Evolutionary conservation across 1,284 basidiomycete genomes (phyloP).

Genomic region (Leccinum fallax): DNA sequence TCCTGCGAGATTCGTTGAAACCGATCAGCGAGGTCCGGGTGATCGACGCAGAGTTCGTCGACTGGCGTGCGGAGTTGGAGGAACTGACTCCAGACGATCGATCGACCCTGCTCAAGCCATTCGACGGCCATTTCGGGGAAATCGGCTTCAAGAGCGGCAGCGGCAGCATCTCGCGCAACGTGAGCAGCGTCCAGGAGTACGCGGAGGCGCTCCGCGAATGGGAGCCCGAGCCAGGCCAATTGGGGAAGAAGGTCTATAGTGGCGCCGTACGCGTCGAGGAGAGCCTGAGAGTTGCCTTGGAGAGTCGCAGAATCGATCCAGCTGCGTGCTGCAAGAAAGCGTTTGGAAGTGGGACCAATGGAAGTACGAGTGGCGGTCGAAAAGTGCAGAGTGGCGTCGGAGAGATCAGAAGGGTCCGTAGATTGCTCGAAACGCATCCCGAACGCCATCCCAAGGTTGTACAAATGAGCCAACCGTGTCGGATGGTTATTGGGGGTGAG

Average conservation of each 20-base stretch:
- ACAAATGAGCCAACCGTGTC: background rate
- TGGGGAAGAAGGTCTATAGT: conserved; percentile 3
- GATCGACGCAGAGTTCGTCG: background rate
- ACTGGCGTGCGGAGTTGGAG: background rate
- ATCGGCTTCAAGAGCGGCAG: background rate
- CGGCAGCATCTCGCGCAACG: background rate
- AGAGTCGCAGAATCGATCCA: background rate
- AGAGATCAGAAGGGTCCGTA: background rate
- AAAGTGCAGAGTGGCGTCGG: background rate
- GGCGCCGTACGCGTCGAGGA: background rate
- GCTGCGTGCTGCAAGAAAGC: background rate
- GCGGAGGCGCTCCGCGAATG: conserved; percentile 1
- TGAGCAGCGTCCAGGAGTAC: background rate
- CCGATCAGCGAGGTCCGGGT: background rate
- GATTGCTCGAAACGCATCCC: background rate
- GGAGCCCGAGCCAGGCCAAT: conserved; percentile 7
- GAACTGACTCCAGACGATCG: background rate
- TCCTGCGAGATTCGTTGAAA: background rate
- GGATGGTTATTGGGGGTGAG: background rate
- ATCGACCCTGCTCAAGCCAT: background rate
- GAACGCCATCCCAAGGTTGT: background rate
- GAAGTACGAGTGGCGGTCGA: background rate
- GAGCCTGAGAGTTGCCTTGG: background rate
- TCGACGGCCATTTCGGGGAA: background rate
- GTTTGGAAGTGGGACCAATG: background rate